phyloP scores from a whole-genome alignment of 139 green algal species.

The Nannochloris sp. region DNA sequence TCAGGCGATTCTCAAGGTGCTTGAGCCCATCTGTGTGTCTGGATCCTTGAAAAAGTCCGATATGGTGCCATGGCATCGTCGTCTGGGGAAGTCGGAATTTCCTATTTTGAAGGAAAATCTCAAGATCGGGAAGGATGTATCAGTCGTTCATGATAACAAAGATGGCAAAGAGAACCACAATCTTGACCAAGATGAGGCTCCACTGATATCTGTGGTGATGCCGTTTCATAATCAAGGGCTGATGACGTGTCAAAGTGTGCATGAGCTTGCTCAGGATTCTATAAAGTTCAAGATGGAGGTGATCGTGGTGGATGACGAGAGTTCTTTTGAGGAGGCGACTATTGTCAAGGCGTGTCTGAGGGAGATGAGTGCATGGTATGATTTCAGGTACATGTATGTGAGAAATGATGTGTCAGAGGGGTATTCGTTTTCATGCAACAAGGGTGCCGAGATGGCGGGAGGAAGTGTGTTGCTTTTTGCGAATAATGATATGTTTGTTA shows the following conservation, averaged over 20 bases:
- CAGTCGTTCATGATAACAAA: background rate
- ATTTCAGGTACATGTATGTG: background rate
- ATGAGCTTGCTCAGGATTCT: background rate
- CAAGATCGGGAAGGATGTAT: too few relatives aligned
- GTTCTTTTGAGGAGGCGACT: background rate
- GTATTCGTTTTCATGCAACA: background rate
- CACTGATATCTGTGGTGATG: background rate
- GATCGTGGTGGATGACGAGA: background rate
- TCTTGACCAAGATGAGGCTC: background rate
- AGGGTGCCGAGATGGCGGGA: background rate
- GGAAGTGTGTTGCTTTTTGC: background rate
- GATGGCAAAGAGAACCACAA: background rate
- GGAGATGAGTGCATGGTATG: background rate
- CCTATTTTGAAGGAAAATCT: too few relatives aligned
- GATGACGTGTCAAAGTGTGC: background rate
- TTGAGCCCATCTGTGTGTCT: too few relatives aligned
- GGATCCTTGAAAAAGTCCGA: too few relatives aligned
- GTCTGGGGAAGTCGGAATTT: too few relatives aligned
- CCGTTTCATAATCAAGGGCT: background rate
- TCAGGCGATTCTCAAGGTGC: background rate
- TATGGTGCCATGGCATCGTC: too few relatives aligned
- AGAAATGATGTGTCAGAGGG: background rate
- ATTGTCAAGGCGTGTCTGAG: background rate
- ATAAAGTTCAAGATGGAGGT: background rate
- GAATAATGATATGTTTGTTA: conserved; percentile 4